Base-by-base conservation (phyloP, 257 asterid species). In the Cordia subcordata region DNA sequence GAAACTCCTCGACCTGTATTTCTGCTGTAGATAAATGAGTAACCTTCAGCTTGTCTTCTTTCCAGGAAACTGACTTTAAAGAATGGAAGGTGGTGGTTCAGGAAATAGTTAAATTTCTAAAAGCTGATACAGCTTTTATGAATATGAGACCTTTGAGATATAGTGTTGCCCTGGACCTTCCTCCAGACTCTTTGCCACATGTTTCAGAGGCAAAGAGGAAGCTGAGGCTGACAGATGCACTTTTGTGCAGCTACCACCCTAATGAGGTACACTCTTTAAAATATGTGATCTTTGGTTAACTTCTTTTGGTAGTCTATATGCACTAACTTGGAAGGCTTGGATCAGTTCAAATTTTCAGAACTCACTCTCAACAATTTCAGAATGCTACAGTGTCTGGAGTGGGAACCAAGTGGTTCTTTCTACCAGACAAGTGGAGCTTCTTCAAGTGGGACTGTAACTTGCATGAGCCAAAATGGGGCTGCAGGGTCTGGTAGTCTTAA, bases 1-100 rank as follows among this genome's bases (percentile, higher is more conserved):
- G 53, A 59, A 61, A 64, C 21, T 58, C 46, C 35, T 39, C 62
- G 27, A n/a, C 16, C 50, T 22, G 45, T 50, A 62, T 54, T 16
- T 13, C 44, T 38, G 16, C 17, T 49, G 13, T 9, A 15, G 8
- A 18, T 64, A 8, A 61, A 58, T 63, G 67, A 68, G 63, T 78
- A 63, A 61, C 63, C 13, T 61, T 15, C 55, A 18, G 22, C 56
- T 73, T 75, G 20, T 73, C 67, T 72, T 82, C 62, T 79, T 72
- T 81, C 75, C 96, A 92, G 96, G 99, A 92, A 63, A 85, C 85
- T 62, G 99, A 92, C 74, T 92, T 84, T 70, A 92, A 77, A 81
- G 99, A 92, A 65, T 92, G 99, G 99, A 92, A 92, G 86, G 81
- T 92, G 73, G 96, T 89, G 75, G 82, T 88, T 77, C 96, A 92